A percentile compares a stretch with the other conserved stretches of the same genome.
phyloP scores from a whole-genome alignment of 2,329 filamentous ascomycete genomes.

The Tolypocladium cylindrosporum region DNA sequence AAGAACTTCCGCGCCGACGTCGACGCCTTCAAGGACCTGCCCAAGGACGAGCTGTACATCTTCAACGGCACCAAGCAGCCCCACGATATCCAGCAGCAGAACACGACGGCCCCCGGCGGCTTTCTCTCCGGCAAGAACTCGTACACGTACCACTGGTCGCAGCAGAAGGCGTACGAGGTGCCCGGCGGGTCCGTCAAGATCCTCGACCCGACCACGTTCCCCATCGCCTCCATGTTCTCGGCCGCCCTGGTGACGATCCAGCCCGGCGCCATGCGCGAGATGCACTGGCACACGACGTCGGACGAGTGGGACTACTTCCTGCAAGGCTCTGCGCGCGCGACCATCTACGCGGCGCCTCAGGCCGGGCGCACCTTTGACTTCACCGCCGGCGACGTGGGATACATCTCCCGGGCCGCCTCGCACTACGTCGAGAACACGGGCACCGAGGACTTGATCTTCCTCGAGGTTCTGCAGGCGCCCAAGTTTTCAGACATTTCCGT shows the following conservation, averaged over 20 bases:
- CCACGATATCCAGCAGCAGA: slow-evolving; percentile 33
- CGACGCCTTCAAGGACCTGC: slow-evolving; percentile 36
- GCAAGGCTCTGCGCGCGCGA: slow-evolving; percentile 43
- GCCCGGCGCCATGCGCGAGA: slow-evolving; percentile 54
- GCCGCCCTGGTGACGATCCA: slow-evolving; percentile 46
- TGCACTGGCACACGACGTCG: slow-evolving; percentile 52
- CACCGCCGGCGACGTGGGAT: slow-evolving; percentile 48
- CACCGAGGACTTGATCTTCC: slow-evolving; percentile 43
- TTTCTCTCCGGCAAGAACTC: slow-evolving; percentile 24
- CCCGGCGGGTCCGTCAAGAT: slow-evolving; percentile 51
- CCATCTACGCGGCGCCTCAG: slow-evolving; percentile 41
- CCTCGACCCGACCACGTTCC: slow-evolving; percentile 46
- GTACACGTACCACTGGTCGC: slow-evolving; percentile 42
- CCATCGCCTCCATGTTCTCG: slow-evolving; percentile 43
- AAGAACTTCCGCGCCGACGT: slow-evolving; percentile 42
- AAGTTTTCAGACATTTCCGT: slow-evolving; percentile 44
- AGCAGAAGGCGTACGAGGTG: slow-evolving; percentile 37
- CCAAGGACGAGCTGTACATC: slow-evolving; percentile 38
- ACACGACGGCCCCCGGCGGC: slow-evolving; percentile 34
- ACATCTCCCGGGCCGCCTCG: slow-evolving; percentile 37
- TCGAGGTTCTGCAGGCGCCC: slow-evolving; percentile 47
- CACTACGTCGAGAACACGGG: slow-evolving; percentile 56
- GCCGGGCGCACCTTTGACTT: slow-evolving; percentile 48
- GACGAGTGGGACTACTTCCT: slow-evolving; percentile 56
- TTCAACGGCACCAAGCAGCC: slow-evolving; percentile 41